Evolutionary conservation across 306 rosid genomes (phyloP).

Genomic region (Medicago ruthenica): DNA sequence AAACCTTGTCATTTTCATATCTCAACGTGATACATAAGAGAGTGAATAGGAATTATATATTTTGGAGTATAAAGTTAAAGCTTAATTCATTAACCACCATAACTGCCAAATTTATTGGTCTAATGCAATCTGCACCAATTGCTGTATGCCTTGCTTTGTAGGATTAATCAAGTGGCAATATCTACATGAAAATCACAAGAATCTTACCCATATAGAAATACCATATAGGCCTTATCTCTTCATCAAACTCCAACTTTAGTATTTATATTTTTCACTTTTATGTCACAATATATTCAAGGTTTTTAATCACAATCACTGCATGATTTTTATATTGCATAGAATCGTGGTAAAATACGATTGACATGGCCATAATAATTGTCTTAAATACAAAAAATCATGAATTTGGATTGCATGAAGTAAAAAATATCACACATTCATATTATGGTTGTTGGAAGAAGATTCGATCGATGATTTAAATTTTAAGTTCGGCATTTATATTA

Average conservation of each 20-base stretch:
- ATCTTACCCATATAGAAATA: slow-evolving; percentile 40
- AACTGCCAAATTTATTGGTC: slow-evolving; percentile 44
- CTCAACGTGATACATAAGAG: slow-evolving; percentile 39
- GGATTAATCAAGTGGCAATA: slow-evolving; percentile 27
- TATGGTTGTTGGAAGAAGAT: neutral
- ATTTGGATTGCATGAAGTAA: neutral
- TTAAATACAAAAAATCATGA: neutral
- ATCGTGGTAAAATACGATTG: neutral
- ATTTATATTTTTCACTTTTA: neutral
- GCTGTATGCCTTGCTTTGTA: slow-evolving; percentile 31
- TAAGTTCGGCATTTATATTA: too few relatives aligned
- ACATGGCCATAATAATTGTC: neutral
- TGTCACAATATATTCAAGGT: slow-evolving; percentile 21
- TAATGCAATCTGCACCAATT: slow-evolving; percentile 39
- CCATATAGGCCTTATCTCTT: slow-evolving; percentile 26
- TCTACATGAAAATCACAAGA: slow-evolving; percentile 40
- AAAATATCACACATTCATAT: neutral
- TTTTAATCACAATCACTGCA: neutral
- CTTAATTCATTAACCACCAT: slow-evolving; percentile 43
- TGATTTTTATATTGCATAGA: neutral
- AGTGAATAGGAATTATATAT: slow-evolving; percentile 39
- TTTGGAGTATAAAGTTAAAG: slow-evolving; percentile 31
- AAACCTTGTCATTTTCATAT: slow-evolving; percentile 53
- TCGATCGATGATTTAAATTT: neutral
- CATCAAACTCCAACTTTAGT: slow-evolving; percentile 12